Conservation (phyloP, 2,329 filamentous ascomycete species). For the Periconia sp. region DNA sequence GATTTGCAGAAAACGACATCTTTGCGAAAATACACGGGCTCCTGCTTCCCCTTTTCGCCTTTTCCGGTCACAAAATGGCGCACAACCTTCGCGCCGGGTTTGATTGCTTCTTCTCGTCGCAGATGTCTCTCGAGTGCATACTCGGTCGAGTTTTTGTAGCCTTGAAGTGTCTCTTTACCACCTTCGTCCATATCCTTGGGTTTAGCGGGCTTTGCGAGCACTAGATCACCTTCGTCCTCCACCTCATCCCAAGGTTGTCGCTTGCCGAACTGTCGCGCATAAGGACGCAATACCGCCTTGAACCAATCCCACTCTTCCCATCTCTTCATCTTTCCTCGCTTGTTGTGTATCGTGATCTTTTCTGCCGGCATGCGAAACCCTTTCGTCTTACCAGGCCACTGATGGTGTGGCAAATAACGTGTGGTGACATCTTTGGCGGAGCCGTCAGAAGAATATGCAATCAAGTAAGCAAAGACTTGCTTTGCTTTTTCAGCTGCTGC, state of each 20-base stretch:
- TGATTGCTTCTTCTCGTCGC: constrained; percentile 86
- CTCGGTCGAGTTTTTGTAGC: constrained; percentile 82
- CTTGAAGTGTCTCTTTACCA: constrained; percentile 76
- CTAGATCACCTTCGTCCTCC: constrained; percentile 78
- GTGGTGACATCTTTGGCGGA: constrained; percentile 95
- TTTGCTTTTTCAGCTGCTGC: constrained; percentile 80
- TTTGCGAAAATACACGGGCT: constrained; percentile 76
- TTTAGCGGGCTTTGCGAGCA: constrained; percentile 64
- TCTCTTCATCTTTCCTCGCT: constrained; percentile 72
- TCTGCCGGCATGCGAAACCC: constrained; percentile 76
- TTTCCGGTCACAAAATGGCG: constrained; percentile 77
- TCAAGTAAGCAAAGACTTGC: constrained; percentile 86
- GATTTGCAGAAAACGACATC: constrained; percentile 87
- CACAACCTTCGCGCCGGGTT: constrained; percentile 67
- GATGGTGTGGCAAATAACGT: constrained; percentile 79
- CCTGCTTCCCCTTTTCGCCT: constrained; percentile 70
- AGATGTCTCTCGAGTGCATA: constrained; percentile 85
- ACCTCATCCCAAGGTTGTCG: constrained; percentile 73
- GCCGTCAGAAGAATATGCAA: constrained; percentile 80
- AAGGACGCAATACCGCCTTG: constrained; percentile 74
- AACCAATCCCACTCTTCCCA: constrained; percentile 90
- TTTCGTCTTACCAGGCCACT: constrained; percentile 87
- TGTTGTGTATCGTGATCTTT: constrained; percentile 78
- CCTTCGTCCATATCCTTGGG: constrained; percentile 70
- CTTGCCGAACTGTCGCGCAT: constrained; percentile 56